Evolutionary conservation across 345 rosid species (phyloP).

Genomic region (Carallia brachiata): DNA sequence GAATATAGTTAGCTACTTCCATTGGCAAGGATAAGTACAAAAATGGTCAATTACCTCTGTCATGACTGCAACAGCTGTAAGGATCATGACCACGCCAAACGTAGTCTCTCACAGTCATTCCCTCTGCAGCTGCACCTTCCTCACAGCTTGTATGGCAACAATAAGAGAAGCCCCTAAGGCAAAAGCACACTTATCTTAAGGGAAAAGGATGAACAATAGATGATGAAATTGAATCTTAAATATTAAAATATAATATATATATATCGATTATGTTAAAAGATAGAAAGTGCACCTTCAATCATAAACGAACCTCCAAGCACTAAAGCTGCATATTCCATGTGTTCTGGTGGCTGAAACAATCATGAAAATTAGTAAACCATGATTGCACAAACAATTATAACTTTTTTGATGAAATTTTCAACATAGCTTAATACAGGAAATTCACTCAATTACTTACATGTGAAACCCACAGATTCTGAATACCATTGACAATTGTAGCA

Average conservation of each 20-base stretch:
- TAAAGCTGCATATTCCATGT: conserved; percentile 84
- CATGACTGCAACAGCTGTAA: conserved; percentile 97
- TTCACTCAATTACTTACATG: conserved; percentile 40
- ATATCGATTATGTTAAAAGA: background rate
- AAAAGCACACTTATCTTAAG: conserved; percentile 13
- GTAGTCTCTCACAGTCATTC: conserved; percentile 84
- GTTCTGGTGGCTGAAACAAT: conserved; percentile 70
- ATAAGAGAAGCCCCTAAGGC: conserved; percentile 84
- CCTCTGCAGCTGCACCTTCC: conserved; percentile 95
- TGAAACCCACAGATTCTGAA: conserved; percentile 84
- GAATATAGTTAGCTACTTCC: background rate
- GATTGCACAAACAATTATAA: conserved; percentile 6
- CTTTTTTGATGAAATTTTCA: background rate
- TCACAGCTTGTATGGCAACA: conserved; percentile 95
- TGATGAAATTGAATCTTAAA: background rate
- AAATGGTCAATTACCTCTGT: conserved; percentile 61
- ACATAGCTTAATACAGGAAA: background rate
- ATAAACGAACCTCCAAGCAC: conserved; percentile 91
- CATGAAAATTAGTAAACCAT: conserved; percentile 16
- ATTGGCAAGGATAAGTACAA: background rate
- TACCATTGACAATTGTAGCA: conserved; percentile 91
- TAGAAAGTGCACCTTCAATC: conserved; percentile 65
- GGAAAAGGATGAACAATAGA: conserved; percentile 8
- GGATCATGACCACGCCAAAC: conserved; percentile 99
- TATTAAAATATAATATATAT: too few species aligned